Conservation (phyloP, 768 basidiomycete genomes). For the Tephrocybe sp. region DNA sequence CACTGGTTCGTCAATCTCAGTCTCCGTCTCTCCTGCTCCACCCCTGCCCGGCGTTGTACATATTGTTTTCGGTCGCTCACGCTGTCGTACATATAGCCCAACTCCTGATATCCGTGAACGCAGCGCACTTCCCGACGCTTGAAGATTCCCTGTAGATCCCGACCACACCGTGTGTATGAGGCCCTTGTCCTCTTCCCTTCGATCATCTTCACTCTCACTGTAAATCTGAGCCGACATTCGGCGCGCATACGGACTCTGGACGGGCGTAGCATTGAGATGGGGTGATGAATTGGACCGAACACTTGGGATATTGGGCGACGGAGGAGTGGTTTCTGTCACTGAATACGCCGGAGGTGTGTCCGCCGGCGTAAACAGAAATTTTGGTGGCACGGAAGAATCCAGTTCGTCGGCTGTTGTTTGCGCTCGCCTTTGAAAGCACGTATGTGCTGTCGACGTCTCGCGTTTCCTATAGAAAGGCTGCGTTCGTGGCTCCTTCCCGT, state of each 20-base stretch:
- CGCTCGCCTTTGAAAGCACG: conserved; percentile 7
- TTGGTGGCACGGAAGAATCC: conserved; percentile 10
- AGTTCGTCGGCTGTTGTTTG: conserved; percentile 18
- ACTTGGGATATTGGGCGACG: conserved; percentile 18
- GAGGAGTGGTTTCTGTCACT: conserved; percentile 14
- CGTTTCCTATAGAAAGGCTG: background rate
- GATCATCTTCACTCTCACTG: conserved; percentile 28
- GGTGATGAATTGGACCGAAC: conserved; percentile 25
- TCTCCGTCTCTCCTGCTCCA: conserved; percentile 78
- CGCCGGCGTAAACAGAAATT: conserved; percentile 23
- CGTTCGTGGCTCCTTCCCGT: background rate
- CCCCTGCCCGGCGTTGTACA: conserved; percentile 59
- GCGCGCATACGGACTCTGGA: conserved; percentile 12
- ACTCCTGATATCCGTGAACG: conserved; percentile 33
- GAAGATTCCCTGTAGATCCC: conserved; percentile 10
- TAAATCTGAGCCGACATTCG: conserved; percentile 25
- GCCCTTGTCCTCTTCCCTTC: conserved; percentile 26
- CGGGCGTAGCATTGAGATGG: conserved; percentile 17
- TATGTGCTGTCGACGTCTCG: background rate
- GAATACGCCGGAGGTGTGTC: conserved; percentile 23
- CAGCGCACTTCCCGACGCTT: conserved; percentile 18
- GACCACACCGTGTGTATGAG: conserved; percentile 30
- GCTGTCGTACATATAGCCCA: conserved; percentile 19
- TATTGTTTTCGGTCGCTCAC: conserved; percentile 46
- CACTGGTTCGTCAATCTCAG: conserved; percentile 76